Conservation (phyloP, 768 basidiomycete species). For the Suillus subluteus region DNA sequence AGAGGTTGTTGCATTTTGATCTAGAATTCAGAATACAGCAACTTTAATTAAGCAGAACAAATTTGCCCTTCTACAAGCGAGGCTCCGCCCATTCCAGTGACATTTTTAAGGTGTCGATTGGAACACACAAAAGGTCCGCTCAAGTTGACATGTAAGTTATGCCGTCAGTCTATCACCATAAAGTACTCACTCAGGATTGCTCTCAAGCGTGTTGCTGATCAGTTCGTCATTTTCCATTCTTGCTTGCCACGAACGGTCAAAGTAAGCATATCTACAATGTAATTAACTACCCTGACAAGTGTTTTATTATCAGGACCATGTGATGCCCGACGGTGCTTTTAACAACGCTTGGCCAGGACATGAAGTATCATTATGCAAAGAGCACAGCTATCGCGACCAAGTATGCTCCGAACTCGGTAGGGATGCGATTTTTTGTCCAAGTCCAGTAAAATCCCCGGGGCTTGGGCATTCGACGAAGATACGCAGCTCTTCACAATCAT, state of each 20-base stretch:
- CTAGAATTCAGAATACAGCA: background rate
- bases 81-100: background rate
- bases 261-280: conserved; percentile 1
- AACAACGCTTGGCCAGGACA: background rate
- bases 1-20: background rate
- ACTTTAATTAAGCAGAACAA: background rate
- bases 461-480: background rate
- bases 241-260: background rate
- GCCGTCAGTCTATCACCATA: background rate
- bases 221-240: background rate
- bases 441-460: background rate
- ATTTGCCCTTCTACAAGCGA: background rate
- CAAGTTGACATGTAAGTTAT: background rate
- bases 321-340: conserved; percentile 1
- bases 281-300: background rate
- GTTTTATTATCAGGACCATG: background rate
- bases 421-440: too few relatives aligned
- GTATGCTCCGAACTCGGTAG: background rate
- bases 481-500: background rate
- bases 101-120: background rate
- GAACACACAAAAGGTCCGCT: background rate
- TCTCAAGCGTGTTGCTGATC: background rate
- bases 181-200: background rate
- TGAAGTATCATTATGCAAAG: conserved; percentile 1
- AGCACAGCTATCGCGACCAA: conserved; percentile 3